phyloP scores from a whole-genome alignment of 306 rosid genomes.

The Fragaria ananassa region DNA sequence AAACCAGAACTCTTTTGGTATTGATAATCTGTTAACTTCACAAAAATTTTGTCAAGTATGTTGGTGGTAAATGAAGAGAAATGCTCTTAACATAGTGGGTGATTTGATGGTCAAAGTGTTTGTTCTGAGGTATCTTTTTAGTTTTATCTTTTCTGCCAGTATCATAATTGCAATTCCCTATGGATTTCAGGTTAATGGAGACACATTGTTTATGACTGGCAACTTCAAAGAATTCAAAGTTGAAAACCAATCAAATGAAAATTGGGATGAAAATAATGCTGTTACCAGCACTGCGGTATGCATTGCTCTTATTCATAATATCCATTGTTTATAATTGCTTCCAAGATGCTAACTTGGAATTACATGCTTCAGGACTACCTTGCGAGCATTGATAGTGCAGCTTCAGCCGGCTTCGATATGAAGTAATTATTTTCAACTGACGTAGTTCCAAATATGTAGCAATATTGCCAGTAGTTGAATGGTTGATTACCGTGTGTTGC shows the following conservation, averaged over 20 bases:
- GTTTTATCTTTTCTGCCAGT: background rate
- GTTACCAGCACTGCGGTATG: slow-evolving; percentile 88
- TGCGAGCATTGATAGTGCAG: slow-evolving; percentile 74
- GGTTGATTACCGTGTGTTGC: background rate
- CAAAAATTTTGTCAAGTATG: background rate
- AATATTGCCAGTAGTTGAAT: background rate
- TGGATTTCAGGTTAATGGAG: slow-evolving; percentile 83
- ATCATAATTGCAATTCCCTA: slow-evolving; percentile 2
- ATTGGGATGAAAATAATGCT: slow-evolving; percentile 80
- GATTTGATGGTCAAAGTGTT: background rate
- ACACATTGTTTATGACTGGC: slow-evolving; percentile 89
- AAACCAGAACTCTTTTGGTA: background rate
- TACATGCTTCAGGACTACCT: slow-evolving; percentile 75
- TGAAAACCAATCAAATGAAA: slow-evolving; percentile 57
- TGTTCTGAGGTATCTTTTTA: background rate
- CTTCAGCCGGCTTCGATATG: slow-evolving; percentile 65
- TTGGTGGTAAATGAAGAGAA: background rate
- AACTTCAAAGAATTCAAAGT: slow-evolving; percentile 84
- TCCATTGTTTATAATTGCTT: slow-evolving; percentile 17
- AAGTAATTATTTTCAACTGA: slow-evolving; percentile 56
- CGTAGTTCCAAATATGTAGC: background rate
- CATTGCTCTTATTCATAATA: slow-evolving; percentile 14
- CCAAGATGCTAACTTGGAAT: slow-evolving; percentile 26
- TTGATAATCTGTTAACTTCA: background rate
- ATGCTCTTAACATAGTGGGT: background rate